Base-by-base conservation (phyloP, 495 filamentous ascomycete genomes). In the Sabuloglossum arenarium region DNA sequence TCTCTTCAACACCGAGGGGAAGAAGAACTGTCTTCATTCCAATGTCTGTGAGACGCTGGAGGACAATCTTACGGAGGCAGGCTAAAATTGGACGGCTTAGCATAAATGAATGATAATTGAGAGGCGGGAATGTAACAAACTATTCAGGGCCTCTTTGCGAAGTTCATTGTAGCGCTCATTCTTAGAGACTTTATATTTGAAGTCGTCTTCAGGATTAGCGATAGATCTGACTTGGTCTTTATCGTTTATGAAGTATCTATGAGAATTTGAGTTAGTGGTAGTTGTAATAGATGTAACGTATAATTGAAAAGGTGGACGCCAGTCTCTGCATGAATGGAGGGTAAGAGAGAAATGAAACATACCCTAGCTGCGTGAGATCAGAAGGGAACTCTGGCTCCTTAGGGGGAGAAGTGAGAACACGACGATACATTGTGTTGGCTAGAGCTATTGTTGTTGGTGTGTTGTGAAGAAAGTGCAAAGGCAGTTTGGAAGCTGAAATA, bases 151-250 rank as follows among this genome's bases (percentile, higher is more conserved):
- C 58, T 86, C 86, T 8, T 79, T 71, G 49, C 83, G 79, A 28
- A 78, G 70, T 30, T 81, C 75, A 62, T 88, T 89, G 68, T 75
- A 77, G 39, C 87, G 81, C 19, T 74, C 69, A 66, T 85, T 84
- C 56, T 77, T 80, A 64, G 73, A 80, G 59, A 84, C 66, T 65
- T 77, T 83, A 75, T 71, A 93, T 58, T 82, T 72, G 70, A 86
- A 90, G 62, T 79, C 80, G 63, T 75, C 66, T 21, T 80, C 72
- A 1, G 82, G 79, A 56, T 85, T 68, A 9, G 74, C 69, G 58
- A 84, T 79, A 59, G 71, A 75, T 45, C 81, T 76, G 60, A 94
- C 79, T 62, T 86, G 79, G 61, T 88, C 83, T 9, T 77, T 67
- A 2, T 79, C 72, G 54, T 81, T 85, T 69, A 89, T 67, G 62